Base-by-base conservation (phyloP, 441 rosid species). In the Pelargonium cotyledonis region DNA sequence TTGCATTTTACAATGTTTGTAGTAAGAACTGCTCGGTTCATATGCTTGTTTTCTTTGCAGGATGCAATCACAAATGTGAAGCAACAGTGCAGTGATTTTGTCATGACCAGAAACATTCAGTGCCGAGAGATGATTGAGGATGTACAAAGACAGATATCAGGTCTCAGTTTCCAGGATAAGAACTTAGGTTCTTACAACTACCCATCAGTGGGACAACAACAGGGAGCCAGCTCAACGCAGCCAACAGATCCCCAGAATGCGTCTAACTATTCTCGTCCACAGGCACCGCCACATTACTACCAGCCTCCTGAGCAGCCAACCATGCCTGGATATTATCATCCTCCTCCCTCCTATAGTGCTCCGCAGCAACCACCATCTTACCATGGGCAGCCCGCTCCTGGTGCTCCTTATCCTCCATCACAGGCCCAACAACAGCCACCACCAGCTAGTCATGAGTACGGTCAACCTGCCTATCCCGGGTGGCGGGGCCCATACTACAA, bases 21-120 rank as follows among this genome's bases (percentile, higher is more conserved):
- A 23, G 26, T 23, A 23, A 23, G 26, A 23, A 23, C 26, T 23
- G 26, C 26, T 23, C 26, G 26, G 26, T 23, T 23, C 26, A 23
- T 23, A 23, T 23, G 26, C 26, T 23, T 23, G 26, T 23, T 23
- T 23, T 23, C 26, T 23, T 23, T 46, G 77, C 85, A 93, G 98
- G 97, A 94, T 29, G 98, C 98, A 61, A 86, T 94, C 80, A 87
- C 90, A 75, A 94, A 91, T 68, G 75, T 94, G 70, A 91, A 94
- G 88, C 98, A 89, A 84, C 97, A 94, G 70, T 91, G 96, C 82
- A 94, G 93, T 72, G 98, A 94, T 79, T 94, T 88, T 81, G 92
- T 84, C 72, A 89, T 94, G 97, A 94, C 98, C 63, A 85, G 98
- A 81, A 91, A 81, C 80, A 94, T 91, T 68, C 98, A 94, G 73